A percentile compares a stretch with the other conserved stretches of the same genome.
These are phyloP conservation scores for Coffea eugenioides DNA, from an alignment of 257 asterid genomes.

Conservation along the genomic window DNA sequence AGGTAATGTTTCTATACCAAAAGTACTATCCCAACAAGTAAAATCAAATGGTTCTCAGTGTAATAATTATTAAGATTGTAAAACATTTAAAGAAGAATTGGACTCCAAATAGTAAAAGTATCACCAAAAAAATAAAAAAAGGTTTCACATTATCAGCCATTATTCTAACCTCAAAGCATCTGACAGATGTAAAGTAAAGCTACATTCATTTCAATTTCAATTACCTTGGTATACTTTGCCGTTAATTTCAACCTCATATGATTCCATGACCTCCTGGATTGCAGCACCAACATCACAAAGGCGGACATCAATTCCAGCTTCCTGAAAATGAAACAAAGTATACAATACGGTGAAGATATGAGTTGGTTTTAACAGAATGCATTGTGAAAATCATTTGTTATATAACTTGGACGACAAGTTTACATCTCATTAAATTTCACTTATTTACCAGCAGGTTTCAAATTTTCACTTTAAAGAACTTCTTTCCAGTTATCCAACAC, in stretches of 20 bases:
- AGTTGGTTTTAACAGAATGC: neutral
- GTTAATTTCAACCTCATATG: slow-evolving; percentile 95
- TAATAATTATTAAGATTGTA: too few relatives aligned
- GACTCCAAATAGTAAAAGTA: neutral
- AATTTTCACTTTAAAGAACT: neutral
- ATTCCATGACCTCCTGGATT: slow-evolving; percentile 99
- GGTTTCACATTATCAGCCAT: neutral
- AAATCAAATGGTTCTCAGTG: neutral
- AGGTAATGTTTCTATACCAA: neutral
- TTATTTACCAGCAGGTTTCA: slow-evolving; percentile 2
- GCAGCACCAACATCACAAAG: slow-evolving; percentile 96
- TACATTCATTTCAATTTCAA: neutral
- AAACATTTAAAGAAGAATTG: neutral
- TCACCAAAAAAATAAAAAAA: neutral
- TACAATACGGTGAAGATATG: neutral
- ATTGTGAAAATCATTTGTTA: too few relatives aligned
- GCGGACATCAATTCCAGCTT: slow-evolving; percentile 97
- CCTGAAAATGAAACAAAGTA: slow-evolving; percentile 40
- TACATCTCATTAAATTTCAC: neutral
- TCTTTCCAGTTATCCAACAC: slow-evolving; percentile 1
- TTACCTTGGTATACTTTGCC: slow-evolving; percentile 93
- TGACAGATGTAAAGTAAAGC: too few relatives aligned
- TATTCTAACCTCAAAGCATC: neutral
- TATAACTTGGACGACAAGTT: neutral
- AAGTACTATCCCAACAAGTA: neutral